These are phyloP conservation scores for Cladobotryum protrusum DNA, from an alignment of 2,329 filamentous ascomycete genomes.

Conservation along the genomic window DNA sequence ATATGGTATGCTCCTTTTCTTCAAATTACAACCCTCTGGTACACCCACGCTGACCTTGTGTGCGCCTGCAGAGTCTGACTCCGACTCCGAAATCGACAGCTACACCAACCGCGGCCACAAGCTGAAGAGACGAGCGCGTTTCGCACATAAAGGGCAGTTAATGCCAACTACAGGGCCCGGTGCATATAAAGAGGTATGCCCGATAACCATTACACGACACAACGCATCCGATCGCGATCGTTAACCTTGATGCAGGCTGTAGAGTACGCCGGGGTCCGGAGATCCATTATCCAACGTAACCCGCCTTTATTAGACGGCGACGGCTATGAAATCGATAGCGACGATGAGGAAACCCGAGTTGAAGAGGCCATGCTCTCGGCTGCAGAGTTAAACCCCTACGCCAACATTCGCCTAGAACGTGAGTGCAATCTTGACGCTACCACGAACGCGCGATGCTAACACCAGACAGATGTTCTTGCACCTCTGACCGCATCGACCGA, in stretches of 20 bases:
- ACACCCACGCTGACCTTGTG: conserved; percentile 16
- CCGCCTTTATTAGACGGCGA: conserved; percentile 69
- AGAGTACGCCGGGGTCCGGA: conserved; percentile 65
- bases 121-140: conserved; percentile 67
- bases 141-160: conserved; percentile 64
- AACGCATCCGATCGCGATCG: conserved; percentile 9
- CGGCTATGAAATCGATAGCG: conserved; percentile 68
- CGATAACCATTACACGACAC: neutral
- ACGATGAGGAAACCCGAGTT: conserved; percentile 60
- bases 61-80: conserved; percentile 60
- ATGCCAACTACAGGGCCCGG: conserved; percentile 59
- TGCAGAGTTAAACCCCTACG: conserved; percentile 69
- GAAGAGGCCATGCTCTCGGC: conserved; percentile 55
- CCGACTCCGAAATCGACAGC: conserved; percentile 64
- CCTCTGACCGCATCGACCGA: conserved; percentile 71
- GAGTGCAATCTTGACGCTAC: conserved; percentile 24
- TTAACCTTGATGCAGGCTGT: conserved; percentile 48
- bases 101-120: conserved; percentile 73
- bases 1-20: conserved; percentile 42
- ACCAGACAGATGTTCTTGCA: conserved; percentile 57
- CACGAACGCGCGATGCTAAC: conserved; percentile 21
- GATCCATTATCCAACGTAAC: conserved; percentile 69
- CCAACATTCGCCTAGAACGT: conserved; percentile 66
- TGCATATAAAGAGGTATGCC: conserved; percentile 63
- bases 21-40: conserved; percentile 2